Evolutionary conservation across 306 rosid genomes (phyloP).

Genomic region (Gastrolobium bilobum): DNA sequence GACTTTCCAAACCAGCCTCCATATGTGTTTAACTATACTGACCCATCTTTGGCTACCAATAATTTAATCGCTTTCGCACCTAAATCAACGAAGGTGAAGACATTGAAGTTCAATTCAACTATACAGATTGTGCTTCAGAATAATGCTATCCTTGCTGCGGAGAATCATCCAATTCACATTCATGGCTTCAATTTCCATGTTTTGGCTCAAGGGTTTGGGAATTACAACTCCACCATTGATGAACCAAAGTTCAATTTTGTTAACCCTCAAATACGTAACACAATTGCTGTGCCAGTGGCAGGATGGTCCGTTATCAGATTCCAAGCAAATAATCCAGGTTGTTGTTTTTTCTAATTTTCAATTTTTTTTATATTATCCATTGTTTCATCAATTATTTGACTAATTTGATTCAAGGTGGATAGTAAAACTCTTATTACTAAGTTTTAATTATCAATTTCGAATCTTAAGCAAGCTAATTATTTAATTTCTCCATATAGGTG

Average conservation of each 20-base stretch:
- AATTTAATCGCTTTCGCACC: conserved; percentile 40
- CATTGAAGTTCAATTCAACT: conserved; percentile 63
- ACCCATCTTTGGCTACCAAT: background rate
- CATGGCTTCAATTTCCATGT: conserved; percentile 75
- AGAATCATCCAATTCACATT: conserved; percentile 72
- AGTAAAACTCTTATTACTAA: too few relatives aligned
- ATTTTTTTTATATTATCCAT: background rate
- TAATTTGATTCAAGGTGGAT: too few relatives aligned
- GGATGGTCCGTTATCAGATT: conserved; percentile 77
- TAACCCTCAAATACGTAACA: conserved; percentile 71
- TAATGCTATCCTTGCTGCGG: conserved; percentile 45
- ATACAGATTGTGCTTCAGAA: conserved; percentile 70
- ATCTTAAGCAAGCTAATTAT: background rate
- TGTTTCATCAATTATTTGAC: background rate
- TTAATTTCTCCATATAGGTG: conserved; percentile 9
- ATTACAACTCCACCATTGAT: conserved; percentile 53
- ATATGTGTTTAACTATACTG: conserved; percentile 53
- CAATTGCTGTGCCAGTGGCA: conserved; percentile 69
- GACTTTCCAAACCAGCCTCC: conserved; percentile 67
- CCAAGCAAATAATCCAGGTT: conserved; percentile 59
- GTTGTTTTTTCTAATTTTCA: background rate
- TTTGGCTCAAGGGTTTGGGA: conserved; percentile 77
- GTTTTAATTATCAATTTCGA: background rate
- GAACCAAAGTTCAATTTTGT: conserved; percentile 55
- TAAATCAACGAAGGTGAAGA: conserved; percentile 68